phyloP scores from a whole-genome alignment of 495 filamentous ascomycete genomes.

The Apodospora peruviana region DNA sequence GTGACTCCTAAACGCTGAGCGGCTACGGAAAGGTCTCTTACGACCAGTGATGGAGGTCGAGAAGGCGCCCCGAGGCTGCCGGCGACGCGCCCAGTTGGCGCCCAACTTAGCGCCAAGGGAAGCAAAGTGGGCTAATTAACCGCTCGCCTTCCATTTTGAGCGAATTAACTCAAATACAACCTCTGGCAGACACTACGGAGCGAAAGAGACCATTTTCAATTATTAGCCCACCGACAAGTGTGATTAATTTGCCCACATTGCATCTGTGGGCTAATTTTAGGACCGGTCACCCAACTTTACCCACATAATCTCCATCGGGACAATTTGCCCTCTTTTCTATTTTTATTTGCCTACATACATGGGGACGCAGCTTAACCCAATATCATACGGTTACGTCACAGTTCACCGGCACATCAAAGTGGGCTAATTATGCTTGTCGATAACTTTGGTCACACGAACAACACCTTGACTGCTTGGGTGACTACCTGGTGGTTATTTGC shows the following conservation, averaged over 20 bases:
- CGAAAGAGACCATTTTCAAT: not conserved
- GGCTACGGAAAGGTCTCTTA: not conserved
- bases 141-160: conserved; percentile 17
- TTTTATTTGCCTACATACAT: conserved; percentile 13
- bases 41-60: not conserved
- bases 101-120: not conserved
- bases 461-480: too few species aligned
- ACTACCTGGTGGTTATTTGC: too few species aligned
- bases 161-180: conserved; percentile 10
- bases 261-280: conserved; percentile 26
- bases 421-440: conserved; percentile 10
- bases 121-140: conserved; percentile 26
- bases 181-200: not conserved
- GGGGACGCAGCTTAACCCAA: conserved; percentile 1
- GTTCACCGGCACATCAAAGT: not conserved
- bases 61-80: not conserved
- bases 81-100: not conserved
- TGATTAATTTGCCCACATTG: conserved; percentile 24
- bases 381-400: not conserved
- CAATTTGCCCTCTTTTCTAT: conserved; percentile 14
- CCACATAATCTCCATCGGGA: not conserved
- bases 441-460: too few species aligned
- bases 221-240: not conserved
- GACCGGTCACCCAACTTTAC: not conserved
- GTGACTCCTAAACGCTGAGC: not conserved